Evolutionary conservation across 345 rosid species (phyloP).

Genomic region (Eucalyptus caleyi): DNA sequence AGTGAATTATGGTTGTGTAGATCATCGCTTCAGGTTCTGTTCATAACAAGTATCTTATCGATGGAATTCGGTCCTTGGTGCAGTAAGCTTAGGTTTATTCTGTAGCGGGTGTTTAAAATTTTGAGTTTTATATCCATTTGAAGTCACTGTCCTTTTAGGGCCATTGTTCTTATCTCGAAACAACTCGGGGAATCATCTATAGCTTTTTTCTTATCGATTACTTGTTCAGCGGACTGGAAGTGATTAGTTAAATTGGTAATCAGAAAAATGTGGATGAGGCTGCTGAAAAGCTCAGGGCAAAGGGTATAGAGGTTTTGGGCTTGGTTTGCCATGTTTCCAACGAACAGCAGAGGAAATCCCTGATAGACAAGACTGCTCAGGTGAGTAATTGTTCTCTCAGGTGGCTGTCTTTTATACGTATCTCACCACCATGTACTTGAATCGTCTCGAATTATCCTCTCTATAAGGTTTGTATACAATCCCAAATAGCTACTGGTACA

Average conservation of each 20-base stretch:
- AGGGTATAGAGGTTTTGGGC: slow-evolving; percentile 67
- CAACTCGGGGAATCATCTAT: not conserved
- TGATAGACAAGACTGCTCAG: slow-evolving; percentile 52
- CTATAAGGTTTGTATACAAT: not conserved
- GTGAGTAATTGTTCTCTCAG: slow-evolving; percentile 8
- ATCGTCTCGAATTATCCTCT: not conserved
- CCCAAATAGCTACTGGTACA: not conserved
- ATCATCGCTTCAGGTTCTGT: not conserved
- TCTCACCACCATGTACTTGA: not conserved
- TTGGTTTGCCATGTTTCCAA: slow-evolving; percentile 86
- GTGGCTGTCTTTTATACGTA: not conserved
- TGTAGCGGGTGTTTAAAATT: not conserved
- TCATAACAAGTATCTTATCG: not conserved
- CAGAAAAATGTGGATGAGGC: slow-evolving; percentile 88
- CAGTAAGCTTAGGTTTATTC: not conserved
- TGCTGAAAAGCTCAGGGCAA: slow-evolving; percentile 44
- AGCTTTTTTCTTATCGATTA: not conserved
- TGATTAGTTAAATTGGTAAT: not conserved
- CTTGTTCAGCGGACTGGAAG: not conserved
- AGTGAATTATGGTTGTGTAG: not conserved
- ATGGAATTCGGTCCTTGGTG: not conserved
- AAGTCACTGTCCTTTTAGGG: not conserved
- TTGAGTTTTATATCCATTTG: not conserved
- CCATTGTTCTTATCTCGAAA: not conserved
- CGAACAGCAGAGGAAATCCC: slow-evolving; percentile 63